Percentiles rank a stretch among this genome's conserved stretches.
Conservation (phyloP, 2,329 filamentous ascomycete genomes). For the Penicillium sp. region DNA sequence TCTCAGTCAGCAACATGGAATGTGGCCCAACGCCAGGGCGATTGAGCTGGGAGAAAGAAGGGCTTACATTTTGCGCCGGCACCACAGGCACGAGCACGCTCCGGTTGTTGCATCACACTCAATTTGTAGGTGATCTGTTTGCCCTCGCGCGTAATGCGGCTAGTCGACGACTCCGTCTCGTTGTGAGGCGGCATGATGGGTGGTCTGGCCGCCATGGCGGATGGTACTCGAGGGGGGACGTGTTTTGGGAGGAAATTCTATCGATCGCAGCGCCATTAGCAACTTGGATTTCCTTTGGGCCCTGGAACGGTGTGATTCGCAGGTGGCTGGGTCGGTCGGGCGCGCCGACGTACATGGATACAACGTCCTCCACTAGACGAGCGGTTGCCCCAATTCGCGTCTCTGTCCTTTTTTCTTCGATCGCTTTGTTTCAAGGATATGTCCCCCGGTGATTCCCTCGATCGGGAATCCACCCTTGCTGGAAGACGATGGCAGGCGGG, state of each 20-base stretch:
- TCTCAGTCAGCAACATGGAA: conserved; percentile 3
- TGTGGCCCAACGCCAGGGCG: background rate
- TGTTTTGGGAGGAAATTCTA: conserved; percentile 7
- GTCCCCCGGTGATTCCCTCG: conserved; percentile 6
- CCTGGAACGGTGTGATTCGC: no score
- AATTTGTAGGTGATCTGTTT: conserved; percentile 77
- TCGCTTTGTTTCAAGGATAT: no score
- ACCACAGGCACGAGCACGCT: conserved; percentile 90
- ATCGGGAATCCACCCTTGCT: conserved; percentile 11
- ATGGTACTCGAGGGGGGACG: background rate
- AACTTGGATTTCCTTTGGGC: background rate
- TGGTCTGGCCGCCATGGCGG: conserved; percentile 44
- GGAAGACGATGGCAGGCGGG: conserved; percentile 10
- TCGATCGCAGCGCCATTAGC: conserved; percentile 14
- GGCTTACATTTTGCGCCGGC: conserved; percentile 87
- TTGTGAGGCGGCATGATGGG: conserved; percentile 46
- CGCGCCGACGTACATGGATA: no score
- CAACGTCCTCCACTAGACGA: no score
- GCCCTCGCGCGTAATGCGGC: conserved; percentile 68
- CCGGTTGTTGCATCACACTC: conserved; percentile 87
- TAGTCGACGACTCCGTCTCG: conserved; percentile 54
- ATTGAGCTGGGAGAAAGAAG: no score
- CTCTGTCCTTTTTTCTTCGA: no score
- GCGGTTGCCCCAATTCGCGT: no score
- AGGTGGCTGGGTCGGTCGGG: no score